A percentile compares a stretch with the other conserved stretches of the same genome.
phyloP scores from a whole-genome alignment of 2,329 filamentous ascomycete species.

The Claviceps citrina region DNA sequence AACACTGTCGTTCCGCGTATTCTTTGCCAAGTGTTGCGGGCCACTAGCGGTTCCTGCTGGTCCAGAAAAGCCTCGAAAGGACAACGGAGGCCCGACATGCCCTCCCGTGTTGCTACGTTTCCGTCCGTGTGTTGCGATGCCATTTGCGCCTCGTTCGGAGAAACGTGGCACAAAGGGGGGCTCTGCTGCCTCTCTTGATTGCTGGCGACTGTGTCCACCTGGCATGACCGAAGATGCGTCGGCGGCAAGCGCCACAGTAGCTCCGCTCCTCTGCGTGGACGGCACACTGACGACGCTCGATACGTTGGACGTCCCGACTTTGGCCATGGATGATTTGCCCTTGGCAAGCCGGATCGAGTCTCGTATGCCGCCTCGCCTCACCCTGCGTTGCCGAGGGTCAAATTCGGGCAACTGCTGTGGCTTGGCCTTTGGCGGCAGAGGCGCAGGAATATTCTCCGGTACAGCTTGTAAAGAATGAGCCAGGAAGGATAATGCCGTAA shows the following conservation, averaged over 20 bases:
- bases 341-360: conserved; percentile 88
- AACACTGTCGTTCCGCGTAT: conserved; percentile 41
- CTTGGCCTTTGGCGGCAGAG: conserved; percentile 27
- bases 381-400: conserved; percentile 31
- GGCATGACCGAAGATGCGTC: conserved; percentile 25
- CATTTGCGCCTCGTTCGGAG: conserved; percentile 36
- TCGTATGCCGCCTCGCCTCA: conserved; percentile 47
- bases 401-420: conserved; percentile 33
- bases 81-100: conserved; percentile 50
- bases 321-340: conserved; percentile 39
- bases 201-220: conserved; percentile 28
- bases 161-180: conserved; percentile 60
- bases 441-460: conserved; percentile 50
- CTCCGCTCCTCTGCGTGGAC: conserved; percentile 22
- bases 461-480: conserved; percentile 75
- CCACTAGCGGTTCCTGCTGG: conserved; percentile 25
- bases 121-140: conserved; percentile 46
- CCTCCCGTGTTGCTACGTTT: conserved; percentile 84
- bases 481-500: conserved; percentile 86
- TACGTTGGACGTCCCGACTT: conserved; percentile 36
- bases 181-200: conserved; percentile 47
- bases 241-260: conserved; percentile 21
- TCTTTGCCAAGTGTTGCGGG: conserved; percentile 35
- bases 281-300: conserved; percentile 25
- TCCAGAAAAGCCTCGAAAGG: conserved; percentile 66